These are phyloP conservation scores for Didymella exigua DNA, from an alignment of 2,329 filamentous ascomycete species.

Conservation along the genomic window DNA sequence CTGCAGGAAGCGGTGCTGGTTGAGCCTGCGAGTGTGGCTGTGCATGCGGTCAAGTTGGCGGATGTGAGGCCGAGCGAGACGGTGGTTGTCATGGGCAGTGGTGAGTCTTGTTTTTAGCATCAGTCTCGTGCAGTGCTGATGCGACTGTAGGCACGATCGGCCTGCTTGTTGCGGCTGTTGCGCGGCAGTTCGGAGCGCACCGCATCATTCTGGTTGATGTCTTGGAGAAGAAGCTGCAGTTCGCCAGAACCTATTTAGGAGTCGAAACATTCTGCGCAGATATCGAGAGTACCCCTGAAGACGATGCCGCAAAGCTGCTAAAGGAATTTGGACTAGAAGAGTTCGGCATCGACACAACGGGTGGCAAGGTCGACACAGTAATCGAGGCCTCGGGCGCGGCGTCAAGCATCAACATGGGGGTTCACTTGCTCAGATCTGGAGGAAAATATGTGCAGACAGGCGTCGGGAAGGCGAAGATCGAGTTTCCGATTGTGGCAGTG, in stretches of 20 bases:
- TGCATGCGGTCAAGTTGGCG: conserved; percentile 83
- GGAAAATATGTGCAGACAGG: conserved; percentile 96
- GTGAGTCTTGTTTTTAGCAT: conserved; percentile 52
- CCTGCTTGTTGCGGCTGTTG: conserved; percentile 79
- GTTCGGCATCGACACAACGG: conserved; percentile 42
- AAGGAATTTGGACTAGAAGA: conserved; percentile 72
- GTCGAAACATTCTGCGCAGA: conserved; percentile 75
- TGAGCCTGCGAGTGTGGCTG: conserved; percentile 84
- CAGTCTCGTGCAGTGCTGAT: neutral
- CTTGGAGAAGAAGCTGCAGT: conserved; percentile 77
- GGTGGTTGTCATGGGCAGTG: conserved; percentile 64
- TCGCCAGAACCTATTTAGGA: conserved; percentile 78
- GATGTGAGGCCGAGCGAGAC: conserved; percentile 81
- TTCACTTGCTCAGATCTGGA: conserved; percentile 86
- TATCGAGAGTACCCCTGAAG: conserved; percentile 64
- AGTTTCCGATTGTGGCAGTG: conserved; percentile 88
- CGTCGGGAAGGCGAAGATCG: conserved; percentile 90
- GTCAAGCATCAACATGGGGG: conserved; percentile 80
- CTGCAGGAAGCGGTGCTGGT: conserved; percentile 88
- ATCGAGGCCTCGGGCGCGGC: conserved; percentile 94
- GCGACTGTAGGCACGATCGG: conserved; percentile 74
- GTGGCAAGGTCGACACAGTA: conserved; percentile 79
- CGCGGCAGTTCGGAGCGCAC: conserved; percentile 69
- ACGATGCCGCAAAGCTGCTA: conserved; percentile 61
- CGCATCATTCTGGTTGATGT: conserved; percentile 92